A percentile compares a stretch with the other conserved stretches of the same genome.
phyloP scores from a whole-genome alignment of 2,329 filamentous ascomycete species.

The Hypomyces perniciosus region DNA sequence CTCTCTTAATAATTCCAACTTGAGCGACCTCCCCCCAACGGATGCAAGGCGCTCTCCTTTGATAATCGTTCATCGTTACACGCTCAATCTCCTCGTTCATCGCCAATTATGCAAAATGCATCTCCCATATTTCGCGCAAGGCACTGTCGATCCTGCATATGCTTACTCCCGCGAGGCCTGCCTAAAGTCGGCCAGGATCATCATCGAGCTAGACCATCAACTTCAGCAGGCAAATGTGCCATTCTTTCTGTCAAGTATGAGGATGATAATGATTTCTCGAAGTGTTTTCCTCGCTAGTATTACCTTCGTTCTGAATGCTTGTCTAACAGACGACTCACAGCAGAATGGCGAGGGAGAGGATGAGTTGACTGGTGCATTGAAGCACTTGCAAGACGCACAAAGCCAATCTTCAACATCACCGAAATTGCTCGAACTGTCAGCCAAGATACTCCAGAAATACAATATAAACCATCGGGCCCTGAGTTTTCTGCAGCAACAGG shows the following conservation, averaged over 20 bases:
- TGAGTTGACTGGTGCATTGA: constrained; percentile 26
- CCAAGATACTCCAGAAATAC: constrained; percentile 28
- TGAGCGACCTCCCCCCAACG: constrained; percentile 17
- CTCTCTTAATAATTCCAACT: constrained; percentile 15
- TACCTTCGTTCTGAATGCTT: constrained; percentile 29
- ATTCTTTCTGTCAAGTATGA: constrained; percentile 24
- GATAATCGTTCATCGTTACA: constrained; percentile 27
- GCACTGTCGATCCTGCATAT: constrained; percentile 27
- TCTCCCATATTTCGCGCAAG: constrained; percentile 29
- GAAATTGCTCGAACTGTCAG: constrained; percentile 26
- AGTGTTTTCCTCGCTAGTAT: constrained; percentile 31
- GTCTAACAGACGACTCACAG: constrained; percentile 19
- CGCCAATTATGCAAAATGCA: constrained; percentile 32
- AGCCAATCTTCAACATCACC: constrained; percentile 24
- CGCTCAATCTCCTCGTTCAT: constrained; percentile 27
- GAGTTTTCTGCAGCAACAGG: constrained; percentile 15
- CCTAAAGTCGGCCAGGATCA: constrained; percentile 25
- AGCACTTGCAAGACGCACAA: constrained; percentile 27
- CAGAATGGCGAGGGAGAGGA: constrained; percentile 20
- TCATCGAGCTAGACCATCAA: constrained; percentile 25
- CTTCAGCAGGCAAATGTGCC: constrained; percentile 22
- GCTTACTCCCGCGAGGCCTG: constrained; percentile 27
- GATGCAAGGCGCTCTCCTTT: constrained; percentile 19
- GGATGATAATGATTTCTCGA: constrained; percentile 26
- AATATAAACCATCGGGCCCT: constrained; percentile 21